Conservation (phyloP, 495 filamentous ascomycete genomes). For the Penicillium maclennaniae region DNA sequence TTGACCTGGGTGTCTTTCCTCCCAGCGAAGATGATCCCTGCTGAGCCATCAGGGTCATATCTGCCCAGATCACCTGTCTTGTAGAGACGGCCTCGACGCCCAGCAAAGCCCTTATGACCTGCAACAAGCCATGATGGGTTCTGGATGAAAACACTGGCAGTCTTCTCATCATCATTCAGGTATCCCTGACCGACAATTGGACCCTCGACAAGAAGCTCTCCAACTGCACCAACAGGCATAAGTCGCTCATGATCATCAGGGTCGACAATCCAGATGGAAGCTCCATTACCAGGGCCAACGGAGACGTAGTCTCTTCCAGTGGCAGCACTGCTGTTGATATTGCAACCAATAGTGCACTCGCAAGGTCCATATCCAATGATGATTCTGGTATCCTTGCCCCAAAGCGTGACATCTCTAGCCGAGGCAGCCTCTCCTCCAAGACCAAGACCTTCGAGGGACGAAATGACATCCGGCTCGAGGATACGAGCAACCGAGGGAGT, state of each 20-base stretch:
- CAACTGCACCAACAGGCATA: slow-evolving; percentile 48
- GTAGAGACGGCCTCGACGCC: slow-evolving; percentile 40
- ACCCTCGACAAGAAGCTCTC: slow-evolving; percentile 54
- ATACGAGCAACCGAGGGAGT: slow-evolving; percentile 51
- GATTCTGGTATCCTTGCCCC: slow-evolving; percentile 38
- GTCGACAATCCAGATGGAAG: slow-evolving; percentile 47
- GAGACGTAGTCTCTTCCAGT: slow-evolving; percentile 36
- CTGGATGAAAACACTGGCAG: slow-evolving; percentile 43
- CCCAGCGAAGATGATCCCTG: slow-evolving; percentile 53
- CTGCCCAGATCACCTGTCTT: slow-evolving; percentile 52
- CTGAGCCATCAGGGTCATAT: slow-evolving; percentile 50
- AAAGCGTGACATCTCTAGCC: slow-evolving; percentile 34
- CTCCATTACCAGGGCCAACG: slow-evolving; percentile 38
- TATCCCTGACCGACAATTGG: slow-evolving; percentile 52
- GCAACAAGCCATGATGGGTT: slow-evolving; percentile 45
- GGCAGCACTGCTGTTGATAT: slow-evolving; percentile 40
- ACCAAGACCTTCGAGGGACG: slow-evolving; percentile 44
- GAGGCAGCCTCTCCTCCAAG: slow-evolving; percentile 51
- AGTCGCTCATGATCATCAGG: slow-evolving; percentile 42
- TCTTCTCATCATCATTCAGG: slow-evolving; percentile 45
- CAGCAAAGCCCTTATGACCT: slow-evolving; percentile 32
- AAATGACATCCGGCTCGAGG: slow-evolving; percentile 39
- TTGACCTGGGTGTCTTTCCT: slow-evolving; percentile 63
- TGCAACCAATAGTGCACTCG: slow-evolving; percentile 47
- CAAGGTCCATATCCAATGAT: slow-evolving; percentile 51